Conservation (phyloP, 768 basidiomycete species). For the Lactarius indigo region DNA sequence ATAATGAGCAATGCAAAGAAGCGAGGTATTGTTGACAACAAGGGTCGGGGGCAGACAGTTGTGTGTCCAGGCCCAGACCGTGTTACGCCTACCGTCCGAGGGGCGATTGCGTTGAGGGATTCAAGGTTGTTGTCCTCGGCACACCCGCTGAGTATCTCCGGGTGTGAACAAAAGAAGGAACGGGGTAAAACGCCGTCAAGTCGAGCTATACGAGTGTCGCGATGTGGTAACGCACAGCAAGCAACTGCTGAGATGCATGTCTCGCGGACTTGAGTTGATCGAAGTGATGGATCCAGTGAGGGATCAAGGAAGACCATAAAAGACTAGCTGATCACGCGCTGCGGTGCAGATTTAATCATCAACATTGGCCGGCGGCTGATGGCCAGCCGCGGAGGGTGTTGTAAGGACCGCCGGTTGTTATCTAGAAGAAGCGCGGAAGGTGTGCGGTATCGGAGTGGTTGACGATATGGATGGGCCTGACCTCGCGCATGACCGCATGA, state of each 20-base stretch:
- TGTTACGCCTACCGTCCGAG: background rate
- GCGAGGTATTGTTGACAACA: background rate
- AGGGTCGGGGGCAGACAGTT: background rate
- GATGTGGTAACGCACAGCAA: background rate
- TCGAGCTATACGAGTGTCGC: background rate
- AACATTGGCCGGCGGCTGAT: conserved; percentile 12
- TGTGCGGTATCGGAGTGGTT: background rate
- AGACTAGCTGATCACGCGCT: background rate
- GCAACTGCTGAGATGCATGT: background rate
- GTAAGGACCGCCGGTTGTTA: conserved; percentile 14
- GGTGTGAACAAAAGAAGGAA: background rate
- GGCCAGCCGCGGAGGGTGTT: conserved; percentile 11
- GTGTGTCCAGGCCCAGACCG: background rate
- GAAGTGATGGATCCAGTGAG: conserved; percentile 7
- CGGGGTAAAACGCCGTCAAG: background rate
- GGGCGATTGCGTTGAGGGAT: background rate
- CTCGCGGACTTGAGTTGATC: background rate
- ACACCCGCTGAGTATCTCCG: conserved; percentile 3
- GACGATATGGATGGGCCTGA: background rate
- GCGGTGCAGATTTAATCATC: conserved; percentile 10
- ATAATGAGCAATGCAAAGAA: background rate
- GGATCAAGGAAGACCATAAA: conserved; percentile 2
- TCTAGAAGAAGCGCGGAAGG: background rate
- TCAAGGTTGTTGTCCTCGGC: conserved; percentile 2
- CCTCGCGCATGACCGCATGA: background rate